phyloP scores from a whole-genome alignment of 2,329 filamentous ascomycete genomes.

The Eutypella sp. region DNA sequence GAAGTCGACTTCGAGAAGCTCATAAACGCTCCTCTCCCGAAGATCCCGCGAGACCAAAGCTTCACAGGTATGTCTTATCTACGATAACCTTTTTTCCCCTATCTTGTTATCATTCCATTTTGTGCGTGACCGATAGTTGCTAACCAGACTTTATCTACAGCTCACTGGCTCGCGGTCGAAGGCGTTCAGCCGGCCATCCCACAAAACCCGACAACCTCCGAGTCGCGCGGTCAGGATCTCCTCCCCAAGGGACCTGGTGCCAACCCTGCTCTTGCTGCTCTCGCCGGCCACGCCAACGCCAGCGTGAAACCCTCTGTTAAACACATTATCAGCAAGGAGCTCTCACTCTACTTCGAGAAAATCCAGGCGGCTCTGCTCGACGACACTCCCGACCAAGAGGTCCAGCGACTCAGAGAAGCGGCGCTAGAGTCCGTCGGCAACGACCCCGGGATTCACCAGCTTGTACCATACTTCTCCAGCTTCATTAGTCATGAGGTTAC shows the following conservation, averaged over 20 bases:
- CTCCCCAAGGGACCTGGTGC: constrained; percentile 85
- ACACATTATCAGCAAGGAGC: constrained; percentile 91
- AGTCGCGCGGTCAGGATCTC: constrained; percentile 78
- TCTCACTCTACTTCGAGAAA: constrained; percentile 95
- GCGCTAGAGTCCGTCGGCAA: constrained; percentile 80
- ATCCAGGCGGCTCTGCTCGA: constrained; percentile 85
- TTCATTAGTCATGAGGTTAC: constrained; percentile 96
- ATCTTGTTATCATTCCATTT: too few relatives aligned
- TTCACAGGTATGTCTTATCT: constrained; percentile 67
- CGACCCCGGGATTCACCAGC: constrained; percentile 89
- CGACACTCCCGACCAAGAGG: constrained; percentile 76
- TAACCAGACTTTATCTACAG: constrained; percentile 39
- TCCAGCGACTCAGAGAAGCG: constrained; percentile 67
- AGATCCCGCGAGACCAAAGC: constrained; percentile 86
- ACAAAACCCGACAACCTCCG: constrained; percentile 86
- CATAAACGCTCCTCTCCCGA: constrained; percentile 92
- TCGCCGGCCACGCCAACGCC: constrained; percentile 78
- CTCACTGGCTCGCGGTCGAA: constrained; percentile 96
- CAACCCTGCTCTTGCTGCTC: constrained; percentile 77
- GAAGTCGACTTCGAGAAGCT: constrained; percentile 99
- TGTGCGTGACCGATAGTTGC: too few relatives aligned
- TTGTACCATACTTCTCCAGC: constrained; percentile 93
- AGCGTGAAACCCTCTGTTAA: constrained; percentile 88
- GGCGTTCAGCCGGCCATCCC: constrained; percentile 95
- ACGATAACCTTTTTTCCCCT: too few relatives aligned